Conservation (phyloP, 768 basidiomycete species). For the Gloeostereum incarnatum region DNA sequence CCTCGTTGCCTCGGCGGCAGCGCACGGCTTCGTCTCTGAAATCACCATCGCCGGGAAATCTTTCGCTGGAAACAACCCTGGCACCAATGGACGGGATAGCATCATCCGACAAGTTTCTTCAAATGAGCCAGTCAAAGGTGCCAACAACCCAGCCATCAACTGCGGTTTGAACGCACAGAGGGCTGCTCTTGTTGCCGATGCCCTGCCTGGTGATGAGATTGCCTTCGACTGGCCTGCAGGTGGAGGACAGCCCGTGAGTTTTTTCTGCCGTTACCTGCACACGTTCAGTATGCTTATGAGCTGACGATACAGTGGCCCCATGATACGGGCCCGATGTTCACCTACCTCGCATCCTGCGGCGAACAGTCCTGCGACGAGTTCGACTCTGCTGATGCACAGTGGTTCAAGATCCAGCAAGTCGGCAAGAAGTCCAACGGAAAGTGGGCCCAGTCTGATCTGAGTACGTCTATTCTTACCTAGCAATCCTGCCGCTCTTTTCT, state of each 20-base stretch:
- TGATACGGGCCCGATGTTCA: conserved; percentile 33
- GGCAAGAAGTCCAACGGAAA: conserved; percentile 17
- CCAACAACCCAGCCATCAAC: conserved; percentile 43
- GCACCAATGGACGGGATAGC: conserved; percentile 14
- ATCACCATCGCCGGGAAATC: conserved; percentile 29
- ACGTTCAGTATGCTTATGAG: neutral
- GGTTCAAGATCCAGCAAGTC: conserved; percentile 37
- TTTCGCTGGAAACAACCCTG: conserved; percentile 26
- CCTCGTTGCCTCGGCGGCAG: conserved; percentile 26
- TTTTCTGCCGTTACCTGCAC: conserved; percentile 3
- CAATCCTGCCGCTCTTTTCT: no score
- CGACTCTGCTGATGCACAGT: conserved; percentile 27
- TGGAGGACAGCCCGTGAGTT: conserved; percentile 23
- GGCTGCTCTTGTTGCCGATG: conserved; percentile 41
- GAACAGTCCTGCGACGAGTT: conserved; percentile 28
- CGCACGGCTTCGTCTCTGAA: conserved; percentile 32
- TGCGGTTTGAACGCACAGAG: conserved; percentile 48
- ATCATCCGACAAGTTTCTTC: conserved; percentile 31
- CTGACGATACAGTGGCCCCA: conserved; percentile 23
- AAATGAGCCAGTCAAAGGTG: conserved; percentile 39
- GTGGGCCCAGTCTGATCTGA: conserved; percentile 17
- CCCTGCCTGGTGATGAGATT: conserved; percentile 49
- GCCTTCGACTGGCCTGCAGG: conserved; percentile 51
- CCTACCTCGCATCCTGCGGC: conserved; percentile 39
- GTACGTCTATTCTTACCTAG: neutral